phyloP scores from a whole-genome alignment of 345 rosid genomes.

The Conringia planisiliqua region DNA sequence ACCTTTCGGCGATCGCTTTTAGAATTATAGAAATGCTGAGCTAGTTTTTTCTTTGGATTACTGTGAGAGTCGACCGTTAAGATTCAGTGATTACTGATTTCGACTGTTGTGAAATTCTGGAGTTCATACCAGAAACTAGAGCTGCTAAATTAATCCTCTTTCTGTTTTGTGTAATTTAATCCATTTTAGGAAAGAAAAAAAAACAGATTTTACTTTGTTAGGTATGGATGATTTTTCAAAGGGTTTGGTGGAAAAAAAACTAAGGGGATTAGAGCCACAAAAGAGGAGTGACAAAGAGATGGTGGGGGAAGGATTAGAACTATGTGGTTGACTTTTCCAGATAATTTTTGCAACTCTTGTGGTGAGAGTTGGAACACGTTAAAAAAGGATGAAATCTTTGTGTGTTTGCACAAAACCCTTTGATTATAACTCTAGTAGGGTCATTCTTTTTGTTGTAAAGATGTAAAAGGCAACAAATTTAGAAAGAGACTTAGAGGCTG shows the following conservation, averaged over 20 bases:
- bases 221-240: neutral
- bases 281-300: constrained; percentile 2
- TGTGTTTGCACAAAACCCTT: constrained; percentile 2
- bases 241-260: neutral
- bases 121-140: neutral
- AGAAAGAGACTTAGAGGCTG: neutral
- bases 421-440: constrained; percentile 24
- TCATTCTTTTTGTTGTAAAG: constrained; percentile 18
- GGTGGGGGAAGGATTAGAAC: constrained; percentile 17
- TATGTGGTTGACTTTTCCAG: constrained; percentile 33
- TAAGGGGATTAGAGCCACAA: constrained; percentile 10
- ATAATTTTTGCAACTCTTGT: neutral
- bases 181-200: neutral
- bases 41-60: neutral
- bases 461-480: neutral
- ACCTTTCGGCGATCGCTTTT: neutral
- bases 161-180: neutral
- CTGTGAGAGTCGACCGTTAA: constrained; percentile 13
- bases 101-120: neutral
- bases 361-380: constrained; percentile 25
- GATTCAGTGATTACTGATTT: neutral
- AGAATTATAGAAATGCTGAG: neutral
- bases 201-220: neutral
- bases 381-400: neutral
- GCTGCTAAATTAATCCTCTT: neutral